phyloP scores from a whole-genome alignment of 2,329 filamentous ascomycete species.

The Phialophora chinensis region DNA sequence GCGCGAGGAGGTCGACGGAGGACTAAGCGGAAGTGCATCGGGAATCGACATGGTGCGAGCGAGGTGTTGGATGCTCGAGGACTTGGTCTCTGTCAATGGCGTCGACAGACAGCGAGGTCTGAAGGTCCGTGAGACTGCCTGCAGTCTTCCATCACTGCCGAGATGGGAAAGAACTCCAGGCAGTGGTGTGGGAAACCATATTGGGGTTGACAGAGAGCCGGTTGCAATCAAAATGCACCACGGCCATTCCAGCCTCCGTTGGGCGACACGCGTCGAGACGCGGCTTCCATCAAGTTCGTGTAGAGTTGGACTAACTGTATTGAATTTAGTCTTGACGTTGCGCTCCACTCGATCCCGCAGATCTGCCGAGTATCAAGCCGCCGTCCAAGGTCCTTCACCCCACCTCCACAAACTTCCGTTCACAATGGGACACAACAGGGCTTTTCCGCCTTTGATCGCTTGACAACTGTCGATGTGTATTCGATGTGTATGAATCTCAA shows the following conservation, averaged over 20 bases:
- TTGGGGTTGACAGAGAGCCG: background rate
- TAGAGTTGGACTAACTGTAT: background rate
- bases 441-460: background rate
- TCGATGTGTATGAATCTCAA: background rate
- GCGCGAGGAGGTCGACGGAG: conserved; percentile 38
- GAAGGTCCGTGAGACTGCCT: conserved; percentile 22
- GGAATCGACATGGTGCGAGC: conserved; percentile 34
- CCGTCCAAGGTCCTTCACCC: background rate
- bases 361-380: background rate
- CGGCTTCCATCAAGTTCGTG: background rate
- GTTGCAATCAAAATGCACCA: background rate
- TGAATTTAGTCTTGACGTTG: background rate
- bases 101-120: background rate
- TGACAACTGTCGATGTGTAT: background rate
- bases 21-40: conserved; percentile 39
- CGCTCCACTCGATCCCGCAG: background rate
- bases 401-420: background rate
- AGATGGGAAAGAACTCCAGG: background rate
- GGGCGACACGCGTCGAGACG: conserved; percentile 16
- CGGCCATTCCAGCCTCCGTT: background rate
- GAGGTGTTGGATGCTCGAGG: background rate
- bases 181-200: background rate
- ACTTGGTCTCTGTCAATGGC: conserved; percentile 8
- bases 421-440: background rate
- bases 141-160: conserved; percentile 25